phyloP scores from a whole-genome alignment of 768 basidiomycete genomes.

The Rubroboletus satanas region DNA sequence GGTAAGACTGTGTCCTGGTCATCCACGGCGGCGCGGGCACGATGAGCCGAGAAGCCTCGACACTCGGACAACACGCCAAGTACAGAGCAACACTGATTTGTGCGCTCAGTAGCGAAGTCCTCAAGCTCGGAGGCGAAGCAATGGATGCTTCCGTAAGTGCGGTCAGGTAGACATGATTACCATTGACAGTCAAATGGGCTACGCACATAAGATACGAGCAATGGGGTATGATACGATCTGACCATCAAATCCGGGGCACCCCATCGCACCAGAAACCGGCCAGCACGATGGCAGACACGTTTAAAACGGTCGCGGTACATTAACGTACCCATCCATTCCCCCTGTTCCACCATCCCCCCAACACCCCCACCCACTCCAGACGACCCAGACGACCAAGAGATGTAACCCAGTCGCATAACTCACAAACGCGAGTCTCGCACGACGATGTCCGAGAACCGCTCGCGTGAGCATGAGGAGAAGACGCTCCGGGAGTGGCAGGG shows the following conservation, averaged over 20 bases:
- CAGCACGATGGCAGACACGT: neutral
- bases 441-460: conserved; percentile 81
- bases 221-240: neutral
- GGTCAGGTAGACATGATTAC: neutral
- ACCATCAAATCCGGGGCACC: no score
- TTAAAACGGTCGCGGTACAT: conserved; percentile 18
- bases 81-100: conserved; percentile 53
- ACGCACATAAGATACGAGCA: neutral
- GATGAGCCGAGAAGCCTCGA: conserved; percentile 54
- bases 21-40: conserved; percentile 81
- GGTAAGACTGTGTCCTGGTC: conserved; percentile 43
- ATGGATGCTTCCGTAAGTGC: no score
- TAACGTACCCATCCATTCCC: neutral
- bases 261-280: neutral
- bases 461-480: conserved; percentile 85
- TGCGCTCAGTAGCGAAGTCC: conserved; percentile 38
- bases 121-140: no score
- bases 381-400: conserved; percentile 70
- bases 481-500: conserved; percentile 87
- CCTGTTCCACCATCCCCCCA: conserved; percentile 42
- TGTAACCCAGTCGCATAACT: conserved; percentile 81
- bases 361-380: conserved; percentile 57
- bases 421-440: conserved; percentile 84
- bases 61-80: conserved; percentile 53
- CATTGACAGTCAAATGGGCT: neutral